Evolutionary conservation across 129 eudicot genomes (phyloP).

Genomic region (Centella asiatica): DNA sequence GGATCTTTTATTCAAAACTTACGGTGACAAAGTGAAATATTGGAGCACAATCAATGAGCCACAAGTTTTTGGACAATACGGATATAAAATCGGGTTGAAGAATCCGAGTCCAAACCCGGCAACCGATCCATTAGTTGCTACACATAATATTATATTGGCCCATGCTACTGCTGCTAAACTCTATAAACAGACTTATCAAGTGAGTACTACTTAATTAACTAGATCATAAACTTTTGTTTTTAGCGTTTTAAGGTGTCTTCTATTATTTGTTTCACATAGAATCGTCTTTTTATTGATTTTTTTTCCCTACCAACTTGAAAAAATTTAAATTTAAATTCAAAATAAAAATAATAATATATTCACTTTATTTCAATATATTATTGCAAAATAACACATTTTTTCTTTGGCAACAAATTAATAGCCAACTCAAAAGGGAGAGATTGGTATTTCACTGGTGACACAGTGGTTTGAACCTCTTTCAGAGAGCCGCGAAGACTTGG

Average conservation of each 20-base stretch:
- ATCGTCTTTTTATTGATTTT: too few relatives aligned
- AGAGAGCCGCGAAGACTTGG: background rate
- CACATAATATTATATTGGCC: slow-evolving; percentile 12
- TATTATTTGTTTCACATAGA: too few relatives aligned
- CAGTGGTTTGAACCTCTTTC: slow-evolving; percentile 23
- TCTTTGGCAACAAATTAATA: background rate
- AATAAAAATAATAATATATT: too few relatives aligned
- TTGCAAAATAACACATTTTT: too few relatives aligned
- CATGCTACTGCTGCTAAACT: slow-evolving; percentile 15
- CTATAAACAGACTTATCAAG: slow-evolving; percentile 15
- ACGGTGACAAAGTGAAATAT: slow-evolving; percentile 11
- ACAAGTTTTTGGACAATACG: slow-evolving; percentile 14
- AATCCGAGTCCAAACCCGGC: background rate
- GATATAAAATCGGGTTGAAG: slow-evolving; percentile 7
- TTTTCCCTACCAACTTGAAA: too few relatives aligned
- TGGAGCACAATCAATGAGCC: slow-evolving; percentile 18
- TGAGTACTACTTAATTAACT: background rate
- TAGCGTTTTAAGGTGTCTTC: too few relatives aligned
- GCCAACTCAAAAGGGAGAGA: slow-evolving; percentile 35
- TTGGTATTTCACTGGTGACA: slow-evolving; percentile 24
- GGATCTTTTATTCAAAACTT: slow-evolving; percentile 12
- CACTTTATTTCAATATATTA: background rate
- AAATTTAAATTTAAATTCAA: too few relatives aligned
- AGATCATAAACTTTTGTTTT: too few relatives aligned
- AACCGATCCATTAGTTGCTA: slow-evolving; percentile 11